A percentile compares a stretch with the other conserved stretches of the same genome.
Conservation (phyloP, 306 rosid genomes). For the Canavalia gladiata region DNA sequence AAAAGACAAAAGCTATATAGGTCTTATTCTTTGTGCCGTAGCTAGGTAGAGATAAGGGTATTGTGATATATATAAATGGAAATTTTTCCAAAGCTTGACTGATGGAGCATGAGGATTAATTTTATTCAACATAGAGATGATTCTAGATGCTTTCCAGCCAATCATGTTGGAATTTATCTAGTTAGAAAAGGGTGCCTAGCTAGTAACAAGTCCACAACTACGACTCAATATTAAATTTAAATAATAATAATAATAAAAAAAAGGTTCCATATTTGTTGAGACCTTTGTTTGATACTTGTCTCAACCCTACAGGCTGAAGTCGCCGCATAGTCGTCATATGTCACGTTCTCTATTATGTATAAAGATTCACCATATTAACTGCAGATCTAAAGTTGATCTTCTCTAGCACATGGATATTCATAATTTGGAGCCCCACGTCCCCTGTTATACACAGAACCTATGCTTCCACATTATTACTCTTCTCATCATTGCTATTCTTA, state of each 20-base stretch:
- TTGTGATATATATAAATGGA: neutral
- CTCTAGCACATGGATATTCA: constrained; percentile 73
- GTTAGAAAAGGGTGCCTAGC: constrained; percentile 32
- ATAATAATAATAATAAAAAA: constrained; percentile 5
- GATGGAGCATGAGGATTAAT: constrained; percentile 38
- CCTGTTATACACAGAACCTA: constrained; percentile 41
- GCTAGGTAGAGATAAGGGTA: constrained; percentile 19
- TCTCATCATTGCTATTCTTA: constrained; percentile 46
- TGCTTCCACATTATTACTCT: constrained; percentile 43
- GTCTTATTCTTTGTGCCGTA: constrained; percentile 3
- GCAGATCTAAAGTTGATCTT: constrained; percentile 58
- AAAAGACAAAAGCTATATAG: constrained; percentile 37
- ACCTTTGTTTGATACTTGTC: constrained; percentile 72
- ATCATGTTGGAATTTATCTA: constrained; percentile 43
- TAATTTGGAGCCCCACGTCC: constrained; percentile 55
- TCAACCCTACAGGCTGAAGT: constrained; percentile 60
- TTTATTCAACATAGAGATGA: constrained; percentile 26
- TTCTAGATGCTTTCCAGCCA: constrained; percentile 44
- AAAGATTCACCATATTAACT: constrained; percentile 58
- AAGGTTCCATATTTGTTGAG: constrained; percentile 40
- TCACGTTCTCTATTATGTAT: constrained; percentile 61
- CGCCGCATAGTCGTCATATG: constrained; percentile 68
- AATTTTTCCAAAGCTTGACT: neutral
- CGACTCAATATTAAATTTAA: neutral
- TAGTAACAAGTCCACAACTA: constrained; percentile 40